Conservation (phyloP, 495 filamentous ascomycete species). For the Hypomontagnella submonticulosa region DNA sequence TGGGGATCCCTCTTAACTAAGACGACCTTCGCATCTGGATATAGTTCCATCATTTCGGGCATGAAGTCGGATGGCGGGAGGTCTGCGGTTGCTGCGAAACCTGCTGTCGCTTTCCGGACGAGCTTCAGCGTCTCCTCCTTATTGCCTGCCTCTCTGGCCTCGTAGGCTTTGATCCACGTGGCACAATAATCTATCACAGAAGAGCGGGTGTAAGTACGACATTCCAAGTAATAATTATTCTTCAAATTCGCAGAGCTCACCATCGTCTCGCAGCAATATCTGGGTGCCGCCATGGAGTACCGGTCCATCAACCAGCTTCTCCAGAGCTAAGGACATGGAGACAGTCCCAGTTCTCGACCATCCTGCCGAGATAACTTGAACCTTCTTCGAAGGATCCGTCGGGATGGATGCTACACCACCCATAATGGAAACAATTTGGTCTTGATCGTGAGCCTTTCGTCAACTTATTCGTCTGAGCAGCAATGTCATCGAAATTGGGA, state of each 20-base stretch:
- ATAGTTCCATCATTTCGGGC: conserved; percentile 51
- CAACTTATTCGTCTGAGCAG: no score
- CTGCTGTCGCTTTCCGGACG: conserved; percentile 44
- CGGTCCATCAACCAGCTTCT: conserved; percentile 56
- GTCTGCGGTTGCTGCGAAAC: conserved; percentile 52
- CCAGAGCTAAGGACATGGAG: conserved; percentile 59
- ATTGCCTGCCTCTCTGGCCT: conserved; percentile 41
- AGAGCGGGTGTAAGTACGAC: no score
- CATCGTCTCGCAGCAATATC: conserved; percentile 46
- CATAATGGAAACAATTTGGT: conserved; percentile 28
- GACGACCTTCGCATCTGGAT: conserved; percentile 54
- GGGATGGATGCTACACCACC: conserved; percentile 49
- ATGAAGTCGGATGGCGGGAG: conserved; percentile 47
- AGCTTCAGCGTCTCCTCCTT: conserved; percentile 42
- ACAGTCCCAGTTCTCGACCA: conserved; percentile 64
- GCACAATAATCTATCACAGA: conserved; percentile 45
- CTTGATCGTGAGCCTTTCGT: no score
- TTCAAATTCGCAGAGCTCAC: conserved; percentile 25
- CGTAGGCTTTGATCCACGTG: conserved; percentile 45
- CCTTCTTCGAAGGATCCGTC: conserved; percentile 45
- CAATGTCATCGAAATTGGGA: no score
- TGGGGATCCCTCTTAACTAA: conserved; percentile 46
- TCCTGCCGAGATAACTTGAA: conserved; percentile 63
- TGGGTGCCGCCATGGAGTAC: conserved; percentile 54
- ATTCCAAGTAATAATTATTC: not conserved